Evolutionary conservation across 495 filamentous ascomycete species (phyloP).

Genomic region (Usnea hakonensis): DNA sequence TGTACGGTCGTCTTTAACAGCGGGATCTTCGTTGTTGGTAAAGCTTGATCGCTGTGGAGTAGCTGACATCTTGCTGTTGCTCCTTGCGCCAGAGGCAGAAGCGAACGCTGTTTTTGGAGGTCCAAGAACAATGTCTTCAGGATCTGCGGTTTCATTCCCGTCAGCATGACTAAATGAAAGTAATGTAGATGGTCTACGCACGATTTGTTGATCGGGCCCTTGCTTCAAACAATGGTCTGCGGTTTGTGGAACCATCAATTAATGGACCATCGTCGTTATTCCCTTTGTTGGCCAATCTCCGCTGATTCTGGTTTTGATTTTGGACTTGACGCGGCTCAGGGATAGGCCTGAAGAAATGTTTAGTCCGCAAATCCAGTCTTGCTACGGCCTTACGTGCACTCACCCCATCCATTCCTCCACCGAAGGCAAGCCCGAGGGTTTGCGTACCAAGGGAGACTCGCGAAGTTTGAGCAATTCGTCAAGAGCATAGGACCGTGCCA

Average conservation of each 20-base stretch:
- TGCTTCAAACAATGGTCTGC: constrained; percentile 57
- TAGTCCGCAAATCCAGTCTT: constrained; percentile 22
- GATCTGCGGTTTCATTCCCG: constrained; percentile 34
- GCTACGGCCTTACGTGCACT: constrained; percentile 27
- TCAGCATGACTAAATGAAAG: constrained; percentile 14
- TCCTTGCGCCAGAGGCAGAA: constrained; percentile 60
- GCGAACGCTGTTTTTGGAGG: constrained; percentile 82
- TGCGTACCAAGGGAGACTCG: constrained; percentile 75
- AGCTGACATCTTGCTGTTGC: constrained; percentile 45
- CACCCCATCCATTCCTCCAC: constrained; percentile 99
- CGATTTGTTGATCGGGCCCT: constrained; percentile 51
- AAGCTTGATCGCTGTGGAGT: constrained; percentile 40
- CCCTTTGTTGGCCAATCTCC: constrained; percentile 24
- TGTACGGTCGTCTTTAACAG: constrained; percentile 51
- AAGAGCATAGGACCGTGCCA: constrained; percentile 63
- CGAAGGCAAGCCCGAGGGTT: constrained; percentile 72
- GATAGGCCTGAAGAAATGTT: constrained; percentile 34
- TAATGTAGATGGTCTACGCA: constrained; percentile 21
- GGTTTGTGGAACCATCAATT: constrained; percentile 35
- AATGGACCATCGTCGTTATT: constrained; percentile 19
- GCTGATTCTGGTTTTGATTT: constrained; percentile 43
- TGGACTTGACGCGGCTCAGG: constrained; percentile 36
- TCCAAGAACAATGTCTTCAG: constrained; percentile 80
- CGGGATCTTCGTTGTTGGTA: constrained; percentile 43
- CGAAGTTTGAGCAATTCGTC: constrained; percentile 72